Conservation (phyloP, 2,329 filamentous ascomycete species). For the Immersiporthe knoxdaviesiana region DNA sequence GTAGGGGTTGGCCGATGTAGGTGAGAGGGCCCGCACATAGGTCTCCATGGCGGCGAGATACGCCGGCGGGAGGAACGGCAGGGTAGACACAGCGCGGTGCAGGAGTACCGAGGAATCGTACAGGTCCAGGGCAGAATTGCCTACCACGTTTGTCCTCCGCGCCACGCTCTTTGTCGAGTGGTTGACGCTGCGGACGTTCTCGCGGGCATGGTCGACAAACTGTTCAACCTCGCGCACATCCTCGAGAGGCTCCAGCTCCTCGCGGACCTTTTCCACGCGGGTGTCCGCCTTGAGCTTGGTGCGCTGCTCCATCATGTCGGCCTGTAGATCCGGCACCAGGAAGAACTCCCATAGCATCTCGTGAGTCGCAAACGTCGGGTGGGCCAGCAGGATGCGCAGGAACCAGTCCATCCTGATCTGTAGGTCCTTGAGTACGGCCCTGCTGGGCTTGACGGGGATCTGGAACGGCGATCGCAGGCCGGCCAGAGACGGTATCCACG, state of each 20-base stretch:
- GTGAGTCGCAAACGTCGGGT: slow-evolving; percentile 92
- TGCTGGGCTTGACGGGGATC: slow-evolving; percentile 87
- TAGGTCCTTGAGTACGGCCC: slow-evolving; percentile 83
- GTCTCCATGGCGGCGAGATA: slow-evolving; percentile 73
- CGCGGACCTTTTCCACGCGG: slow-evolving; percentile 79
- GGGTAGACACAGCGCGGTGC: slow-evolving; percentile 54
- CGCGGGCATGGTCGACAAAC: slow-evolving; percentile 87
- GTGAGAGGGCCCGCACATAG: slow-evolving; percentile 68
- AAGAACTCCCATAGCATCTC: slow-evolving; percentile 99
- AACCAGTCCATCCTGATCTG: slow-evolving; percentile 88
- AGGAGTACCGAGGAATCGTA: slow-evolving; percentile 65
- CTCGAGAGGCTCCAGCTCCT: slow-evolving; percentile 84
- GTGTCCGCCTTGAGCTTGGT: slow-evolving; percentile 85
- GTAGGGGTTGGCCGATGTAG: slow-evolving; percentile 74
- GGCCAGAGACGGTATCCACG: slow-evolving; percentile 83
- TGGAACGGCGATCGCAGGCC: slow-evolving; percentile 87
- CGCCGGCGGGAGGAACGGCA: slow-evolving; percentile 68
- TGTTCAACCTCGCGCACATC: slow-evolving; percentile 88
- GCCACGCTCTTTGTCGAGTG: slow-evolving; percentile 82
- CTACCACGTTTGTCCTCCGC: slow-evolving; percentile 74
- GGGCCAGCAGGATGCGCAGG: slow-evolving; percentile 79
- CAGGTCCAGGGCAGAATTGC: slow-evolving; percentile 68
- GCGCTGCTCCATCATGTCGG: slow-evolving; percentile 86
- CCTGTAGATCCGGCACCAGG: slow-evolving; percentile 89
- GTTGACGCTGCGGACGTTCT: slow-evolving; percentile 85